phyloP scores from a whole-genome alignment of 768 basidiomycete species.

The Xerocomellus chrysenteron region DNA sequence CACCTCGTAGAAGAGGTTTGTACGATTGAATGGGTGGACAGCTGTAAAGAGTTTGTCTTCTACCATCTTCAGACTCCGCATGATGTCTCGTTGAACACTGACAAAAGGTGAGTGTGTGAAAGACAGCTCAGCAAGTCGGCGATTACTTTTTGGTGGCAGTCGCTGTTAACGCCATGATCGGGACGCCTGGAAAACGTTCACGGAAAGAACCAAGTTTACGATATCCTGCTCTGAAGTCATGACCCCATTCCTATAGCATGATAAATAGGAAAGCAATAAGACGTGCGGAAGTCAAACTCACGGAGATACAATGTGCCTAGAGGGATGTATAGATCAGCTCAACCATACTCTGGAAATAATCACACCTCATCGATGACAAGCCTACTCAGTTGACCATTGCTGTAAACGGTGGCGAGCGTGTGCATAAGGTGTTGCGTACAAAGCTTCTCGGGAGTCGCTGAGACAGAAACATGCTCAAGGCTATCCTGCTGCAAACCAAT shows the following conservation, averaged over 20 bases:
- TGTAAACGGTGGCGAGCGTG: slow-evolving; percentile 50
- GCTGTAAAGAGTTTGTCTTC: slow-evolving; percentile 56
- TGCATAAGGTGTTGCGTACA: slow-evolving; percentile 51
- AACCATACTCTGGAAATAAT: slow-evolving; percentile 3
- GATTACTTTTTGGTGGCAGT: slow-evolving; percentile 69
- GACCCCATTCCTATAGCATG: slow-evolving; percentile 73
- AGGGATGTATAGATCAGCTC: not conserved
- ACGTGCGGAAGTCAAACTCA: slow-evolving; percentile 28
- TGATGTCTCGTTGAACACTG: slow-evolving; percentile 76
- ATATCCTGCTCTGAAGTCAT: slow-evolving; percentile 77
- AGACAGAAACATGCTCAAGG: not conserved
- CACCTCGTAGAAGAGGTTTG: slow-evolving; percentile 82
- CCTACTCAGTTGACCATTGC: slow-evolving; percentile 60
- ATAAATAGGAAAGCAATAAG: not conserved
- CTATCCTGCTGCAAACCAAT: not conserved
- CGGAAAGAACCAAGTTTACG: slow-evolving; percentile 71
- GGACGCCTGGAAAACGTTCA: slow-evolving; percentile 60
- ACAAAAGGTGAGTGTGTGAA: slow-evolving; percentile 2
- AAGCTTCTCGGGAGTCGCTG: slow-evolving; percentile 79
- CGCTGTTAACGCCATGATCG: slow-evolving; percentile 87
- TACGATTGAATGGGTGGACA: slow-evolving; percentile 77
- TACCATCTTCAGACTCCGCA: slow-evolving; percentile 61
- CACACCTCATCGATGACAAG: slow-evolving; percentile 80
- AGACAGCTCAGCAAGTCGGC: not conserved
- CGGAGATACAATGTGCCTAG: slow-evolving; percentile 83